Base-by-base conservation (phyloP, 78 protist species). In the Dictyostelium discoideum region DNA sequence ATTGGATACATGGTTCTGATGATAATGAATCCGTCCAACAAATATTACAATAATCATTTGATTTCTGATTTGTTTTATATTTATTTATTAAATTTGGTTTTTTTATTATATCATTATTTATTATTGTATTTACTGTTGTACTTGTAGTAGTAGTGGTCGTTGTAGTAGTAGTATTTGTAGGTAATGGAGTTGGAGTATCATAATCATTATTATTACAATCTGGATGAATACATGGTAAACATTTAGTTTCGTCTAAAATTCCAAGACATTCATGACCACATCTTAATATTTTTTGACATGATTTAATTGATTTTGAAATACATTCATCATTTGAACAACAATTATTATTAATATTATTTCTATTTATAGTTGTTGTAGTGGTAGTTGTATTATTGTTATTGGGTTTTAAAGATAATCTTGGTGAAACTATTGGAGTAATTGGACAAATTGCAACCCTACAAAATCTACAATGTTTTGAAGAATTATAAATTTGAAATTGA, bases 211-310 rank as follows among this genome's bases (percentile, higher is more conserved):
- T 73, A n/a, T 76, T 84, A 42, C 89, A 92, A 22, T 92, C 96
- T n/a, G 79, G 85, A 42, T 80, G 69, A 44, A 97, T 86, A 87
- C 98, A 97, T 67, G 97, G 98, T 14, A 76, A 84, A 60, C 97
- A 96, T n/a, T 46, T 20, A 2, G 22, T 18, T 44, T 97, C 98
- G 26, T 67, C 29, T 29, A 18, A 20, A 9, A 96, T 73, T 37
- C 98, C 98, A 57, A 24, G 10, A 65, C 98, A 97, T 8, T 32
- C 50, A 29, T 97, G 98, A 32, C 98, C 98, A 42, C 98, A 97
- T 78, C 72, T 11, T 2, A 85, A 69, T 46, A 5, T 83, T 80
- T 82, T 84, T 6, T 50, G 3, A 48, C 98, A 97, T 7, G 88
- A 50, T 48, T 80, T 82, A 9, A 50, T 54, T 13, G 44, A 46